phyloP scores from a whole-genome alignment of 805 yeast species.

The Henningerozyma blattae region DNA sequence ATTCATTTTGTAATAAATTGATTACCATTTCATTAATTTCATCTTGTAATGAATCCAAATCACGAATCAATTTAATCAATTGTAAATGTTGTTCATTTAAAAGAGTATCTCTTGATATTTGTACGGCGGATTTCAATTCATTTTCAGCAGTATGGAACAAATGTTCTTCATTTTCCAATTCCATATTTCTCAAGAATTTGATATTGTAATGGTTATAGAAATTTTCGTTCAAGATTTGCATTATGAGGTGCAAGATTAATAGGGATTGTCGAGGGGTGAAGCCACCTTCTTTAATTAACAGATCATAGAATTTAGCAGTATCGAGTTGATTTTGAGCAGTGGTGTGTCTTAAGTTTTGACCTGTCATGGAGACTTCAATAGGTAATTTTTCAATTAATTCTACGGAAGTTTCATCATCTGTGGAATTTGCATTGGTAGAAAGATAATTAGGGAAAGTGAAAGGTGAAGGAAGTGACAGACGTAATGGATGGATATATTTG shows the following conservation, averaged over 20 bases:
- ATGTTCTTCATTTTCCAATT: conserved; percentile 78
- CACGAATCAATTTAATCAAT: conserved; percentile 58
- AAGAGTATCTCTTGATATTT: conserved; percentile 57
- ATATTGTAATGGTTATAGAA: conserved; percentile 33
- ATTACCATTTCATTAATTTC: conserved; percentile 55
- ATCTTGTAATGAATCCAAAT: conserved; percentile 61
- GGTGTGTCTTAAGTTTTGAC: conserved; percentile 19
- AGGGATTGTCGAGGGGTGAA: conserved; percentile 17
- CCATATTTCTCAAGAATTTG: conserved; percentile 32
- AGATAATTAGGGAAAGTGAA: too few species aligned
- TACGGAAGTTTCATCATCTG: conserved; percentile 1
- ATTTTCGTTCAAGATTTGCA: conserved; percentile 24
- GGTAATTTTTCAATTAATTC: conserved; percentile 19
- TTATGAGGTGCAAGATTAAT: conserved; percentile 23
- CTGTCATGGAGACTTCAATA: conserved; percentile 19
- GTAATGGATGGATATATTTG: too few species aligned
- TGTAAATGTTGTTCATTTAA: conserved; percentile 54
- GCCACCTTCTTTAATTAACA: conserved; percentile 7
- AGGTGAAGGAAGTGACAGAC: too few species aligned
- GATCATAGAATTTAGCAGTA: conserved; percentile 13
- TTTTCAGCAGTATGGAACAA: conserved; percentile 87
- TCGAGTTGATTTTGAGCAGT: conserved; percentile 21
- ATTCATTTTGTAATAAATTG: conserved; percentile 54
- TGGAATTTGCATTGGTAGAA: too few species aligned
- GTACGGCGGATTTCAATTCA: conserved; percentile 70